phyloP scores from a whole-genome alignment of 345 rosid species.

The Syzygium aromaticum region DNA sequence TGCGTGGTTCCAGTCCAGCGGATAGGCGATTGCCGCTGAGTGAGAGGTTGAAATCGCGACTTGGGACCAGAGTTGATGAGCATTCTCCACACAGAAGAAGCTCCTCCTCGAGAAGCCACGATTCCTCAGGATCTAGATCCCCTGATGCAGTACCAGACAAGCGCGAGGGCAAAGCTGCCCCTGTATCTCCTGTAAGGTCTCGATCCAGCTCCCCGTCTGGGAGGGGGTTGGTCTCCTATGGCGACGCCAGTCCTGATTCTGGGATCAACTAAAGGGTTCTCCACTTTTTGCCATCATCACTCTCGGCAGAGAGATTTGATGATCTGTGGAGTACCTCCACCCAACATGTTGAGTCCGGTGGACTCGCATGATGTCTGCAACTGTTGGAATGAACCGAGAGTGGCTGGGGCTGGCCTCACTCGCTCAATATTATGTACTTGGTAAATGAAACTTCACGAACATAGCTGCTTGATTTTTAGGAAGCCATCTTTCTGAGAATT shows the following conservation, averaged over 20 bases:
- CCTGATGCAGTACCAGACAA: conserved; percentile 26
- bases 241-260: conserved; percentile 44
- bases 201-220: conserved; percentile 61
- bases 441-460: not conserved
- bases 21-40: conserved; percentile 50
- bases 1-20: conserved; percentile 48
- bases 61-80: conserved; percentile 41
- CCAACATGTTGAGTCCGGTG: not conserved
- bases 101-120: conserved; percentile 20
- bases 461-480: not conserved
- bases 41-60: conserved; percentile 62
- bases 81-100: conserved; percentile 23
- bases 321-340: not conserved
- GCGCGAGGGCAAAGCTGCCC: conserved; percentile 11
- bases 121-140: conserved; percentile 32
- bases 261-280: conserved; percentile 2
- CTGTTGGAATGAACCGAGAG: not conserved
- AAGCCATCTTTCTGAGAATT: not conserved
- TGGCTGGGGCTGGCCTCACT: not conserved
- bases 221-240: conserved; percentile 75
- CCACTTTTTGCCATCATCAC: not conserved
- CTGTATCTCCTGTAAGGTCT: conserved; percentile 35
- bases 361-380: not conserved
- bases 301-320: not conserved
- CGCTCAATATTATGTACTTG: not conserved